Evolutionary conservation across 176 grass and related monocot species (phyloP).

Genomic region (Rhipidocladum racemiflorum): DNA sequence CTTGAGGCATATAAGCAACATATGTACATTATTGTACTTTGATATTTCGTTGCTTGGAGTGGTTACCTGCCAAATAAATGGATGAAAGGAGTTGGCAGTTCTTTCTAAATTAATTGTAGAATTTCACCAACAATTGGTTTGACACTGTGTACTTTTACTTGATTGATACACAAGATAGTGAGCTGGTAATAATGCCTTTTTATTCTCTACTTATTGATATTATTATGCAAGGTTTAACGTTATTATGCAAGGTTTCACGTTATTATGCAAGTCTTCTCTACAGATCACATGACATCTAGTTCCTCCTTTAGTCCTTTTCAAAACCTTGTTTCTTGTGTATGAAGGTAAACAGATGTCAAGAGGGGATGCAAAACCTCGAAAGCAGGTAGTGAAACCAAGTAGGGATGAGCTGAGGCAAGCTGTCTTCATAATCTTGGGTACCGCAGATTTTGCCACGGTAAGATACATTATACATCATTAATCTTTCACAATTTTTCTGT

Average conservation of each 20-base stretch:
- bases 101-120: background rate
- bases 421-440: slow-evolving; percentile 47
- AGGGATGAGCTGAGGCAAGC: slow-evolving; percentile 56
- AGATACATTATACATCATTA: slow-evolving; percentile 2
- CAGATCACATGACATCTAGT: background rate
- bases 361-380: slow-evolving; percentile 29
- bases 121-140: background rate
- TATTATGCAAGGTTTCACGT: background rate
- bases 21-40: background rate
- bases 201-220: background rate
- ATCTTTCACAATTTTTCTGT: slow-evolving; percentile 1
- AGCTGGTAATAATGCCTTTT: background rate
- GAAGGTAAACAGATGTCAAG: slow-evolving; percentile 36
- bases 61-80: background rate
- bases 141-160: background rate
- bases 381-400: slow-evolving; percentile 31
- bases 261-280: background rate
- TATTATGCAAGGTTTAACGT: background rate
- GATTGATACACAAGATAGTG: slow-evolving; percentile 8
- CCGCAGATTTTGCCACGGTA: slow-evolving; percentile 44
- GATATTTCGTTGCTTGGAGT: background rate
- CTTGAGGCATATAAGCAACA: background rate
- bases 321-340: slow-evolving; percentile 19
- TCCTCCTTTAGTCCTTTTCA: slow-evolving; percentile 15
- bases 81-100: background rate